phyloP scores from a whole-genome alignment of 176 grass and related monocot species.

The Lolium perenne region DNA sequence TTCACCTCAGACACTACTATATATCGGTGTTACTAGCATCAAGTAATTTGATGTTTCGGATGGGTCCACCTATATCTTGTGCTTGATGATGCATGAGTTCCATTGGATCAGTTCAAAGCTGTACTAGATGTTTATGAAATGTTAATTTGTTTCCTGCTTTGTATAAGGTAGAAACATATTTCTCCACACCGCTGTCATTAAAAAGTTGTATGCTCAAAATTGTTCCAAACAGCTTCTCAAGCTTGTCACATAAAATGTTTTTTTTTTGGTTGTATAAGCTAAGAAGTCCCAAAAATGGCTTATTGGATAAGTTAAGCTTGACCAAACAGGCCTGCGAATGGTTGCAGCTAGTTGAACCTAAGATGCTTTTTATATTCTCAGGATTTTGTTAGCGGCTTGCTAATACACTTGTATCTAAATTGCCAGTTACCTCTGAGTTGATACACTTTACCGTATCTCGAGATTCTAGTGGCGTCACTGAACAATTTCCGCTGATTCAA shows the following conservation, averaged over 20 bases:
- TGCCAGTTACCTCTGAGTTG: constrained; percentile 90
- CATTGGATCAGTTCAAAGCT: background rate
- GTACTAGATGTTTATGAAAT: constrained; percentile 18
- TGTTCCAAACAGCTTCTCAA: constrained; percentile 26
- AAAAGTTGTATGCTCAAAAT: constrained; percentile 21
- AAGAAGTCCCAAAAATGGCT: constrained; percentile 34
- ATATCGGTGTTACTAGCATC: constrained; percentile 6
- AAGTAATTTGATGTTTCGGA: constrained; percentile 34
- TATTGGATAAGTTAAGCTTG: constrained; percentile 27
- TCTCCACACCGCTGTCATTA: background rate
- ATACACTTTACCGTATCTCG: constrained; percentile 90
- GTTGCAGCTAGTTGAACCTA: background rate
- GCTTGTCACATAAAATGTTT: constrained; percentile 1
- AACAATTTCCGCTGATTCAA: constrained; percentile 87
- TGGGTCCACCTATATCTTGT: constrained; percentile 3
- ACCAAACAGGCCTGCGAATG: background rate
- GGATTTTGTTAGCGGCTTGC: constrained; percentile 34
- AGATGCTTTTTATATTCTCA: constrained; percentile 4
- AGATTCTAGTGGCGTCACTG: constrained; percentile 58
- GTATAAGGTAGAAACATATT: background rate
- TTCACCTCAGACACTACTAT: constrained; percentile 33
- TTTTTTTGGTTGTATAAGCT: constrained; percentile 19
- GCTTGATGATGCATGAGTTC: constrained; percentile 18
- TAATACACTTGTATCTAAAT: constrained; percentile 42
- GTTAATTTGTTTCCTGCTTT: constrained; percentile 20